A percentile compares a stretch with the other conserved stretches of the same genome.
phyloP scores from a whole-genome alignment of 208 protist genomes.

The Leishmania aethiopica region DNA sequence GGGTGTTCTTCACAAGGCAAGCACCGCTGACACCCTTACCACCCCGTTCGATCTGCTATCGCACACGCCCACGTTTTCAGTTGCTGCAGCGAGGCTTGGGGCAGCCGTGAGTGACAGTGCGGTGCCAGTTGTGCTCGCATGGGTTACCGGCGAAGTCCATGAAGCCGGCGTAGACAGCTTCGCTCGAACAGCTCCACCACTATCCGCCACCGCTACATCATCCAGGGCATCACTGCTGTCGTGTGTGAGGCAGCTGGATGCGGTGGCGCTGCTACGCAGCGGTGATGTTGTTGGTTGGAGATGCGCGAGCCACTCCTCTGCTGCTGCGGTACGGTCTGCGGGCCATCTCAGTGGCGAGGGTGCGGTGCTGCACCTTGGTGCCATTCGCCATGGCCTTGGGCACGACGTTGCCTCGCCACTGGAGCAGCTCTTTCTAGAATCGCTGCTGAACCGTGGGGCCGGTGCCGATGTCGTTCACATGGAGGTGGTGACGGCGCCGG shows the following conservation, averaged over 20 bases:
- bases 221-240: background rate
- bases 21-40: constrained; percentile 5
- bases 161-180: background rate
- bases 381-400: background rate
- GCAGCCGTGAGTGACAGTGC: background rate
- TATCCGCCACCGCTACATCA: no score
- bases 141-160: constrained; percentile 3
- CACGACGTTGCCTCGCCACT: background rate
- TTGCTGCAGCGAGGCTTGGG: background rate
- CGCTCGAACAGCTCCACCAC: background rate
- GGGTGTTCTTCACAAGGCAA: background rate
- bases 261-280: constrained; percentile 25
- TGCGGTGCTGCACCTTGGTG: constrained; percentile 10
- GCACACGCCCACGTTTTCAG: constrained; percentile 3
- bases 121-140: constrained; percentile 18
- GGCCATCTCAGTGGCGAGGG: background rate
- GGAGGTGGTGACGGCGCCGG: constrained; percentile 10
- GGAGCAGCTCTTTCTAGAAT: constrained; percentile 1
- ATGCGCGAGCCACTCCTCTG: background rate
- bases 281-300: constrained; percentile 28
- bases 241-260: constrained; percentile 10
- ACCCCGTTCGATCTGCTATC: constrained; percentile 19
- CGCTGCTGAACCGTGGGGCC: constrained; percentile 8
- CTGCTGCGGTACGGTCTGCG: background rate
- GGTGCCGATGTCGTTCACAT: constrained; percentile 13